These are phyloP conservation scores for Penicillium capsulatum DNA, from an alignment of 2,329 filamentous ascomycete species.

Conservation along the genomic window DNA sequence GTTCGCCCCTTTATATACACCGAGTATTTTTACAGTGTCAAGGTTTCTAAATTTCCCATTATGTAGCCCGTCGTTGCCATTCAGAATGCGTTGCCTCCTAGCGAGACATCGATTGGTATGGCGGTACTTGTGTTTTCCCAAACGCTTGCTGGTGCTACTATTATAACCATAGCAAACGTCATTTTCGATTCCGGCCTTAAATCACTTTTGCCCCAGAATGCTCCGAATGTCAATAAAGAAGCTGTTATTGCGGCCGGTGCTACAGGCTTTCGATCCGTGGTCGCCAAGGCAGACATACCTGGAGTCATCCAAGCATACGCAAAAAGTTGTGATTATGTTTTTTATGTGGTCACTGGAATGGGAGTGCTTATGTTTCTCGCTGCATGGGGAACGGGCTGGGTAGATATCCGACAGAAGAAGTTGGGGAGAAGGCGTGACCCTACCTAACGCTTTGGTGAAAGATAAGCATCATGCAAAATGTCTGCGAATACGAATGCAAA, in stretches of 20 bases:
- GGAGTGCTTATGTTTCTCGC: conserved; percentile 6
- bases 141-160: conserved; percentile 41
- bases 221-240: conserved; percentile 33
- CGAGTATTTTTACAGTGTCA: no score
- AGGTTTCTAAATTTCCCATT: no score
- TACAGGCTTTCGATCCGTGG: conserved; percentile 37
- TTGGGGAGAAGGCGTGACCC: no score
- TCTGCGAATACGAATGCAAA: background rate
- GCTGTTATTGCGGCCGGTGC: conserved; percentile 40
- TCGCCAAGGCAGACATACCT: conserved; percentile 21
- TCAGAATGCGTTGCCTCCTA: conserved; percentile 33
- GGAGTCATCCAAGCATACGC: conserved; percentile 31
- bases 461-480: background rate
- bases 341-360: conserved; percentile 18
- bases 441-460: no score
- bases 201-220: conserved; percentile 25
- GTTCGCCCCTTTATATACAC: no score
- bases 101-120: conserved; percentile 36
- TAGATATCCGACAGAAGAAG: conserved; percentile 17
- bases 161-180: conserved; percentile 50
- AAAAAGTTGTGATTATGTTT: conserved; percentile 17
- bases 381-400: conserved; percentile 25
- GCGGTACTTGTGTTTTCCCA: conserved; percentile 38
- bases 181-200: conserved; percentile 44
- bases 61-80: conserved; percentile 37